Base-by-base conservation (phyloP, 371 early-diverging fungal species). In the Apophysomyces variabilis region DNA sequence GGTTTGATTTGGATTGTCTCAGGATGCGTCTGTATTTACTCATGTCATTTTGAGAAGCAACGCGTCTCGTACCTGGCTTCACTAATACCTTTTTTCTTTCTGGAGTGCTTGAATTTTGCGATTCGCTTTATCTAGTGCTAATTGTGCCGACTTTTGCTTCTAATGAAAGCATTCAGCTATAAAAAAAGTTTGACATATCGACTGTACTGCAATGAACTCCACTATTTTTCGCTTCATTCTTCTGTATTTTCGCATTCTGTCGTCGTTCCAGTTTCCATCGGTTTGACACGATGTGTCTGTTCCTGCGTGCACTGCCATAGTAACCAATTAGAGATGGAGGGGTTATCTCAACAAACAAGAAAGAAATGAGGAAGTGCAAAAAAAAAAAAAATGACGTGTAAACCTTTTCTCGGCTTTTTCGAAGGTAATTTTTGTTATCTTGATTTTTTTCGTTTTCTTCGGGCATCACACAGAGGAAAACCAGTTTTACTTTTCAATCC, bases 101-200 rank as follows among this genome's bases (percentile, higher is more conserved):
- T 70, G 59, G 16, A 70, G 66, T 12, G 39, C 54, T 46, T 63
- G 62, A 12, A 70, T 62, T 44, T 50, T 41, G 7, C 64, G 66
- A 60, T 70, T 70, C 11, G 70, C 70, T 37, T 58, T 37, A 43
- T 70, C 70, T 44, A 70, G 39, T 6, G 70, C 66, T 35, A 44
- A 16, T 54, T 70, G 66, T 32, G 70, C 70, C 38, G 58, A 45
- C 46, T 66, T 62, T 62, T 70, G 70, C 62, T 69, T 69, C 69
- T 69, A 65, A 26, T 3, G 32, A 26, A 26, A 26, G 32, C 32
- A 26, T 26, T 26, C 32, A 61, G 56, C 57, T 16, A 58, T 43
- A 7, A 38, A 44, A 45, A 58, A 26, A 37, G 16, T 47, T 14
- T 11, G 18, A n/a, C 43, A 36, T 37, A 16, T 36, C 35, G 13